These are phyloP conservation scores for Phellinidium pouzarii DNA, from an alignment of 1,284 basidiomycete species.

Conservation along the genomic window DNA sequence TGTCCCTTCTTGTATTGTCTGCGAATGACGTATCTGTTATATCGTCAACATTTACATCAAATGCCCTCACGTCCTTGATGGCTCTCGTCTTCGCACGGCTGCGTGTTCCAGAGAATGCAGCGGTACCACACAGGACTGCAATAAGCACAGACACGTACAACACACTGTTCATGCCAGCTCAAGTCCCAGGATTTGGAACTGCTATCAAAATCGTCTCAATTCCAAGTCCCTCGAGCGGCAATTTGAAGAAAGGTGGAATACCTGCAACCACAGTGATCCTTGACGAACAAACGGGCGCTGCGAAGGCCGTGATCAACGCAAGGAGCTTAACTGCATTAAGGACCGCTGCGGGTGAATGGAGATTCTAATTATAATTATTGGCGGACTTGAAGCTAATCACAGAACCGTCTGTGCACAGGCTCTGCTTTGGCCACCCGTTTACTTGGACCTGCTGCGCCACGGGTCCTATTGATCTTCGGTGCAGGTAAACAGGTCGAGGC, in stretches of 20 bases:
- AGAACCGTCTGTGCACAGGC: slow-evolving; percentile 39
- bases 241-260: slow-evolving; percentile 48
- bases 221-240: slow-evolving; percentile 32
- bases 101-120: slow-evolving; percentile 20
- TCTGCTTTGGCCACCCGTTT: slow-evolving; percentile 64
- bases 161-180: slow-evolving; percentile 67
- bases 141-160: slow-evolving; percentile 45
- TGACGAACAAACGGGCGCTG: slow-evolving; percentile 59
- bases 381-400: neutral
- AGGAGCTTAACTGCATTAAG: slow-evolving; percentile 68
- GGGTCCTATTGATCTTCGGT: slow-evolving; percentile 61
- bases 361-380: neutral
- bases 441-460: slow-evolving; percentile 38
- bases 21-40: slow-evolving; percentile 8
- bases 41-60: slow-evolving; percentile 4
- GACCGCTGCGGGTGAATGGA: slow-evolving; percentile 66
- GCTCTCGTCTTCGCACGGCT: slow-evolving; percentile 12
- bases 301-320: slow-evolving; percentile 73
- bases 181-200: slow-evolving; percentile 40
- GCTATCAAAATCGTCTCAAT: slow-evolving; percentile 71
- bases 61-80: slow-evolving; percentile 7
- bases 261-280: slow-evolving; percentile 74
- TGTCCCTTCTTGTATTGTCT: slow-evolving; percentile 12
- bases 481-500: slow-evolving; percentile 64
- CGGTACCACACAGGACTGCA: slow-evolving; percentile 44